Evolutionary conservation across 495 filamentous ascomycete species (phyloP).

Genomic region (Talaromyces stipitatus): DNA sequence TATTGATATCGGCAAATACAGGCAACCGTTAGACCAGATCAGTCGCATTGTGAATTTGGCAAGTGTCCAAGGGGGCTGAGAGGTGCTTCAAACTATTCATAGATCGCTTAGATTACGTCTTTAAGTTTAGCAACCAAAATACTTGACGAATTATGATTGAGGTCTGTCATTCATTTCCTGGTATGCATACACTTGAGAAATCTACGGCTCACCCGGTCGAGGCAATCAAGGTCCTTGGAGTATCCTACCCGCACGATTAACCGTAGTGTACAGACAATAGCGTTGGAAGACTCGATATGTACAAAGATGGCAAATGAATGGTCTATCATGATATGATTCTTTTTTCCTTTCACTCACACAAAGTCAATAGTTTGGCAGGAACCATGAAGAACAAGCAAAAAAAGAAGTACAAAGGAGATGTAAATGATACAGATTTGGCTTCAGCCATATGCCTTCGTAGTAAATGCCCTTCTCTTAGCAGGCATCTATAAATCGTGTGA

Average conservation of each 20-base stretch:
- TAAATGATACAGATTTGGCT: slow-evolving; percentile 42
- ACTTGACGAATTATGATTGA: not conserved
- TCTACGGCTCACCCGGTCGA: not conserved
- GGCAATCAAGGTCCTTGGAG: not conserved
- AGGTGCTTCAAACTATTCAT: not conserved
- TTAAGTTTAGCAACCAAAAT: not conserved
- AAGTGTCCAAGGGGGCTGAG: slow-evolving; percentile 19
- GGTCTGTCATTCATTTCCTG: not conserved
- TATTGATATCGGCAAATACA: not conserved
- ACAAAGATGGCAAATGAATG: slow-evolving; percentile 37
- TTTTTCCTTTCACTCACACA: slow-evolving; percentile 39
- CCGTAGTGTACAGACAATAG: slow-evolving; percentile 39
- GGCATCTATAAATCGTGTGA: not conserved
- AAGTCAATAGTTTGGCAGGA: not conserved
- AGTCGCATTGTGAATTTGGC: slow-evolving; percentile 1
- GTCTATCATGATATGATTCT: slow-evolving; percentile 36
- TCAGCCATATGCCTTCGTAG: slow-evolving; percentile 22
- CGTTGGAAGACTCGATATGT: slow-evolving; percentile 38
- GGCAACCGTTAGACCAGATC: not conserved
- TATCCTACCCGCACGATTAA: slow-evolving; percentile 9
- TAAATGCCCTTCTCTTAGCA: not conserved
- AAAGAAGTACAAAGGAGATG: slow-evolving; percentile 25
- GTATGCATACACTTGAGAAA: not conserved
- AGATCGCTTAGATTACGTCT: not conserved
- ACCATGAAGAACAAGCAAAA: slow-evolving; percentile 36